Conservation (phyloP, 495 filamentous ascomycete genomes). For the Neurospora sp. region DNA sequence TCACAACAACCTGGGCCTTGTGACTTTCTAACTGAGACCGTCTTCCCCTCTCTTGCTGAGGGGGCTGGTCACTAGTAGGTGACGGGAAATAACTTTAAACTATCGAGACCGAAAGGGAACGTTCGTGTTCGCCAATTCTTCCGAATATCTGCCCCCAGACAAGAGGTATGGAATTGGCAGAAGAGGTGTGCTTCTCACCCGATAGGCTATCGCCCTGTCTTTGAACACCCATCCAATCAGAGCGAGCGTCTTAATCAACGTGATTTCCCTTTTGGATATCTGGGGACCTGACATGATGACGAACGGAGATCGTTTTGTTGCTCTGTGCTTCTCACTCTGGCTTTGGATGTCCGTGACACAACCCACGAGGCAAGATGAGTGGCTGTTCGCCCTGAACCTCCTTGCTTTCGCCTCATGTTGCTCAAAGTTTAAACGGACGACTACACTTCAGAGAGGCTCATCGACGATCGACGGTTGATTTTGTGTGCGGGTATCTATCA, state of each 20-base stretch:
- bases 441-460: background rate
- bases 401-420: background rate
- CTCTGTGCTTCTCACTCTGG: background rate
- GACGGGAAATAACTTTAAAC: background rate
- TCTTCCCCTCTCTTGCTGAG: background rate
- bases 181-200: background rate
- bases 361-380: background rate
- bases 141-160: background rate
- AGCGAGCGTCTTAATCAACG: background rate
- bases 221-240: background rate
- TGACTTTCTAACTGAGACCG: background rate
- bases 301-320: background rate
- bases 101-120: background rate
- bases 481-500: background rate
- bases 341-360: background rate
- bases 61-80: background rate
- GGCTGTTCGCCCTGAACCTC: background rate
- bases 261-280: background rate
- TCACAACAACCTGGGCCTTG: background rate
- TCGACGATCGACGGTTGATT: background rate
- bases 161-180: background rate
- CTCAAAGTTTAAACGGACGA: background rate
- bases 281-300: background rate
- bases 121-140: background rate
- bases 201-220: background rate